Conservation (phyloP, 148 eudicot genomes). For the Simmondsia chinensis region DNA sequence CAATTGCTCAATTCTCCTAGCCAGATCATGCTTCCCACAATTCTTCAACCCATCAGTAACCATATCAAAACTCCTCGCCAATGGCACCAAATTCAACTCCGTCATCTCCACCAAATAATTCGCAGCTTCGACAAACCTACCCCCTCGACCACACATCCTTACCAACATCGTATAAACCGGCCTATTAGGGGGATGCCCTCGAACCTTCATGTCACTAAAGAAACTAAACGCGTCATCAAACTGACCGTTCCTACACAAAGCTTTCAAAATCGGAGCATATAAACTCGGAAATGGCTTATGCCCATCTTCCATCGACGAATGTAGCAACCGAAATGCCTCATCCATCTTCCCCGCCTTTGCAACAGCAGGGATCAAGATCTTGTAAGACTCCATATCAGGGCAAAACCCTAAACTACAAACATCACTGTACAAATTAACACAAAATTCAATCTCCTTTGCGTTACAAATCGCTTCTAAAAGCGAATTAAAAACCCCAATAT, state of each 20-base stretch:
- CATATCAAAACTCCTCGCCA: slow-evolving; percentile 81
- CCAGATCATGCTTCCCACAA: slow-evolving; percentile 88
- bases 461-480: slow-evolving; percentile 66
- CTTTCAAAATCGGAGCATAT: slow-evolving; percentile 90
- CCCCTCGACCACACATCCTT: slow-evolving; percentile 85
- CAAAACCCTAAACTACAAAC: slow-evolving; percentile 63
- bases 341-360: slow-evolving; percentile 61
- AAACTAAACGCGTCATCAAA: slow-evolving; percentile 93
- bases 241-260: slow-evolving; percentile 65
- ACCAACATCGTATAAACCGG: slow-evolving; percentile 88
- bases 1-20: slow-evolving; percentile 72
- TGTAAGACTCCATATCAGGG: slow-evolving; percentile 73
- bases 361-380: slow-evolving; percentile 56
- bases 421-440: slow-evolving; percentile 58
- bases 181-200: slow-evolving; percentile 78
- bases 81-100: slow-evolving; percentile 56
- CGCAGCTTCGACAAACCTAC: slow-evolving; percentile 81
- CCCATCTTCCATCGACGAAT: slow-evolving; percentile 84
- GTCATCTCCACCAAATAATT: slow-evolving; percentile 98
- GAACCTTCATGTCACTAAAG: slow-evolving; percentile 87
- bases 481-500: slow-evolving; percentile 73
- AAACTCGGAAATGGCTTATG: slow-evolving; percentile 86
- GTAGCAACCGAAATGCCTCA: slow-evolving; percentile 68
- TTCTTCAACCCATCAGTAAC: slow-evolving; percentile 95
- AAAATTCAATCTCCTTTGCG: slow-evolving; percentile 70